Conservation (phyloP, 164 flowering plant genomes). For the Dillenia turbinata region DNA sequence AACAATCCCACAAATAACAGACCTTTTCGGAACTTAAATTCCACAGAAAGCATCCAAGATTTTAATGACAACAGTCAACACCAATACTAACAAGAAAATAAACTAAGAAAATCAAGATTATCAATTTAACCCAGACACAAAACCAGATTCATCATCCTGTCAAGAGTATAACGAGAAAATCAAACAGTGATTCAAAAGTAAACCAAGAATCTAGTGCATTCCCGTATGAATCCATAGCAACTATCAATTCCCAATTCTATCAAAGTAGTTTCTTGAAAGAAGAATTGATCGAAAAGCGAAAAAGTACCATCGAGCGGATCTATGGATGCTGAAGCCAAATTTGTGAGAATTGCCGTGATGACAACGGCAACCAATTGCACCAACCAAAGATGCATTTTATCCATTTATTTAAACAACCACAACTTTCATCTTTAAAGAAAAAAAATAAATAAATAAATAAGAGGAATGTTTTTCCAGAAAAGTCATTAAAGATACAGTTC, state of each 20-base stretch:
- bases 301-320: constrained; percentile 39
- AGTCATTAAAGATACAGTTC: constrained; percentile 1
- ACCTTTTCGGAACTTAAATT: too few species aligned
- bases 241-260: not conserved
- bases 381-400: constrained; percentile 1
- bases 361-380: constrained; percentile 11
- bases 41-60: too few species aligned
- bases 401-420: constrained; percentile 16
- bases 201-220: too few species aligned
- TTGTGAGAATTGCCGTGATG: constrained; percentile 17
- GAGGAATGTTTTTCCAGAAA: constrained; percentile 6
- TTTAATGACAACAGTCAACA: too few species aligned
- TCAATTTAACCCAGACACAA: not conserved
- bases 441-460: not conserved
- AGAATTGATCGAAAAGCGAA: not conserved
- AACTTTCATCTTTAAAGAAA: constrained; percentile 8
- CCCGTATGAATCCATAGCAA: not conserved
- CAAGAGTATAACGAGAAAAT: too few species aligned
- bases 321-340: constrained; percentile 23
- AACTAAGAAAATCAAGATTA: not conserved
- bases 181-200: too few species aligned
- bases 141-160: not conserved
- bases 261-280: not conserved
- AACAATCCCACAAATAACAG: too few species aligned
- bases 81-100: too few species aligned